These are phyloP conservation scores for Pyrrhoderma noxium DNA, from an alignment of 1,284 basidiomycete species.

Conservation along the genomic window DNA sequence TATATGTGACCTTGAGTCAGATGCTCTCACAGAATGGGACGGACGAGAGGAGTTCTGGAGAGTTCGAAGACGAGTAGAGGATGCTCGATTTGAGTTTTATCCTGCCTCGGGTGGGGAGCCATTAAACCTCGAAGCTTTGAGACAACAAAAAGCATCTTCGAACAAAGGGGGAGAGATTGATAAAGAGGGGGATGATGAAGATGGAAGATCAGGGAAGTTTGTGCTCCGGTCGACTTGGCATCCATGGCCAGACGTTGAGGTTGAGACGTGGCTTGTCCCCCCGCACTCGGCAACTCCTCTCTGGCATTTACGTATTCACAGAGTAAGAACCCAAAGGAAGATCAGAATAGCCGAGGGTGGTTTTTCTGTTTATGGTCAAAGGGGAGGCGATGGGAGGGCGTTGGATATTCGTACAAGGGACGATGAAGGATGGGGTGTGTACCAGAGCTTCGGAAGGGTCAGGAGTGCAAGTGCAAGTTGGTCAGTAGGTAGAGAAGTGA, in stretches of 20 bases:
- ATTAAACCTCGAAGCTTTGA: too few species aligned
- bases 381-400: slow-evolving; percentile 47
- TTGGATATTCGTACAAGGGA: slow-evolving; percentile 36
- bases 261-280: slow-evolving; percentile 72
- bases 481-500: background rate
- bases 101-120: slow-evolving; percentile 13
- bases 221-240: slow-evolving; percentile 59
- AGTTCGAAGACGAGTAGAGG: slow-evolving; percentile 52
- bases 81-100: slow-evolving; percentile 47
- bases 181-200: too few species aligned
- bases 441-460: slow-evolving; percentile 25
- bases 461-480: background rate
- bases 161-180: too few species aligned
- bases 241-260: slow-evolving; percentile 64
- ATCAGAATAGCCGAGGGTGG: slow-evolving; percentile 61
- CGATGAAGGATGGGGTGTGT: slow-evolving; percentile 41
- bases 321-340: slow-evolving; percentile 43
- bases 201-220: slow-evolving; percentile 24
- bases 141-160: too few species aligned
- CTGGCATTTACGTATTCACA: slow-evolving; percentile 67
- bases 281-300: slow-evolving; percentile 54
- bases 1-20: slow-evolving; percentile 41
- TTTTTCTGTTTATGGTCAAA: slow-evolving; percentile 67
- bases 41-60: slow-evolving; percentile 54
- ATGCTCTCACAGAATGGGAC: slow-evolving; percentile 29